A percentile compares a stretch with the other conserved stretches of the same genome.
phyloP scores from a whole-genome alignment of 257 asterid genomes.

The Ocimum tenuiflorum region DNA sequence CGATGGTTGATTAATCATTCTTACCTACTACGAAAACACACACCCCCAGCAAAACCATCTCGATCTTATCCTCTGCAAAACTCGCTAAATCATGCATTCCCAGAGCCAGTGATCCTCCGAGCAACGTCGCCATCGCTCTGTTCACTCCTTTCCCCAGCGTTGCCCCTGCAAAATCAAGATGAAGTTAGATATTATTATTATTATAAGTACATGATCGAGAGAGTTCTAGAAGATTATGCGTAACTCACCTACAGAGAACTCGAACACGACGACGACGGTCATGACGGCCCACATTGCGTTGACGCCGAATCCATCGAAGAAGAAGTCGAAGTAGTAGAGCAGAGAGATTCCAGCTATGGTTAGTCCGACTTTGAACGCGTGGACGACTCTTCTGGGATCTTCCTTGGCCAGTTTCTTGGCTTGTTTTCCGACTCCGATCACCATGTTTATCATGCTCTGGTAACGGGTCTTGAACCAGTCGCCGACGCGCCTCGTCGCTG shows the following conservation, averaged over 20 bases:
- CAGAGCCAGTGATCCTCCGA: slow-evolving; percentile 43
- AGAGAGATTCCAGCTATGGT: slow-evolving; percentile 30
- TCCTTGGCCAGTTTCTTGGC: slow-evolving; percentile 20
- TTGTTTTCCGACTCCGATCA: background rate
- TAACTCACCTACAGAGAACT: slow-evolving; percentile 34
- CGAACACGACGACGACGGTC: slow-evolving; percentile 43
- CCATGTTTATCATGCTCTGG: background rate
- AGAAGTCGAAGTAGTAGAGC: slow-evolving; percentile 34
- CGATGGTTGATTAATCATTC: too few relatives aligned
- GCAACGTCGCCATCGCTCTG: slow-evolving; percentile 45
- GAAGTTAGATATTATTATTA: background rate
- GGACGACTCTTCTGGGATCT: slow-evolving; percentile 30
- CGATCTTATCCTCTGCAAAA: slow-evolving; percentile 30
- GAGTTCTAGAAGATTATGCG: too few relatives aligned
- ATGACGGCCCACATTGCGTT: slow-evolving; percentile 47
- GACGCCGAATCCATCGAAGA: slow-evolving; percentile 35
- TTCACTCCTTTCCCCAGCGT: slow-evolving; percentile 56
- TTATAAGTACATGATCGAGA: too few relatives aligned
- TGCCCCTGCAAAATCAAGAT: slow-evolving; percentile 37
- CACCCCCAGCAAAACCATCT: slow-evolving; percentile 29
- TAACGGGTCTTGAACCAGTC: slow-evolving; percentile 8
- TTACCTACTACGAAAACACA: slow-evolving; percentile 46
- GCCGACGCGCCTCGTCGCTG: background rate
- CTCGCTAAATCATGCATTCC: slow-evolving; percentile 41
- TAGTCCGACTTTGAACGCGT: slow-evolving; percentile 32